Base-by-base conservation (phyloP, 2,329 filamentous ascomycete species). In the Pseudogymnoascus sp. region DNA sequence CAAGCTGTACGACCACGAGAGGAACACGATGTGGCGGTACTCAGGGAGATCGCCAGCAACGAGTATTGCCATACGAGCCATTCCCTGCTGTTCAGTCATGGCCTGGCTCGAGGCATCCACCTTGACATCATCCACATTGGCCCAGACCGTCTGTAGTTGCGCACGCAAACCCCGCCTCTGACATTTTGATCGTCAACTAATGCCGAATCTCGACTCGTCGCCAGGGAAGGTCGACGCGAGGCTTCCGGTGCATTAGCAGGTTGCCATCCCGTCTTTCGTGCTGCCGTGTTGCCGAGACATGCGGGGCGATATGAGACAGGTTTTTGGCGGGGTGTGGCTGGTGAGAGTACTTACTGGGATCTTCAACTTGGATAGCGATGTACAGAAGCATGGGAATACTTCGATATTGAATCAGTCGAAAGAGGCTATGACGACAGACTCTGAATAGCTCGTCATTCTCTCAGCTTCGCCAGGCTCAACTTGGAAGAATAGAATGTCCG, bases 211-310 rank as follows among this genome's bases (percentile, higher is more conserved):
- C 16, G n/a, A 32, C 25, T 54, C 28, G 25, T n/a, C 9, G n/a
- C 43, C 43, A 32, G 25, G 43, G 43, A 54, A 54, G 5, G n/a
- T 32, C 0, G 25, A 32, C 25, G 43, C 43, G 28, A 20, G 43
- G 18, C 25, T 18, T 54, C n/a, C n/a, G 25, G 43, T 25, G 28
- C 43, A 7, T 54, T 54, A 54, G 43, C 43, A 54, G 43, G 43
- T 54, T 54, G 2, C 43, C 43, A 54, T 54, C 43, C 43, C 43
- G 43, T 12, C 25, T 54, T 54, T 32, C 43, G 43, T 54, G 43
- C 43, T 54, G 43, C 43, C 43, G 43, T 32, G 43, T 6, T 50
- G n/a, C 43, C 25, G 43, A 54, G 43, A 54, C 43, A 32, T 54
- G 25, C 18, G 43, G 43, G 25, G 43, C n/a, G 25, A 18, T 6